A percentile compares a stretch with the other conserved stretches of the same genome.
Conservation (phyloP, 768 basidiomycete genomes). For the Trametes elegans region DNA sequence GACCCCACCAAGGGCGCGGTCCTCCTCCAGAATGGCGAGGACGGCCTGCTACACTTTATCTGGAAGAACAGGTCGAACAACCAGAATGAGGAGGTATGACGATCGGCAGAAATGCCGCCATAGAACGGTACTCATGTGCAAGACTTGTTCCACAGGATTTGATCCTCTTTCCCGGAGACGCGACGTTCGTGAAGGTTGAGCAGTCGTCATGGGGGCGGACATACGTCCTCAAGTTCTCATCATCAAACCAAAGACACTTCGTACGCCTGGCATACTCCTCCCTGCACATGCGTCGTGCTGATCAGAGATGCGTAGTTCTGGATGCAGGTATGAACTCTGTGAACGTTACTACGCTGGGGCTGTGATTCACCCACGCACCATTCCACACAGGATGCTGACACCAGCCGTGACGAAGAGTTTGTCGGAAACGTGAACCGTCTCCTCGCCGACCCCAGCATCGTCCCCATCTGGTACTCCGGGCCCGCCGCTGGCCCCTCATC, state of each 20-base stretch:
- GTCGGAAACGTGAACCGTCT: constrained; percentile 68
- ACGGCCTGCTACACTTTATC: constrained; percentile 73
- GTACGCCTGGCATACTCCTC: constrained; percentile 44
- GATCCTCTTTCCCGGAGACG: constrained; percentile 86
- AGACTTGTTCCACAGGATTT: constrained; percentile 54
- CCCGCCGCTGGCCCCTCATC: constrained; percentile 50
- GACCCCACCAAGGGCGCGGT: constrained; percentile 72
- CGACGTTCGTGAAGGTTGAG: constrained; percentile 71
- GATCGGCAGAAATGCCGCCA: not conserved
- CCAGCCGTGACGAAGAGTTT: constrained; percentile 69
- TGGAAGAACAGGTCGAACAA: constrained; percentile 75
- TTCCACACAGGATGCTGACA: constrained; percentile 58
- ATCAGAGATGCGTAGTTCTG: constrained; percentile 61
- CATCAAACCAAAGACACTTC: constrained; percentile 87
- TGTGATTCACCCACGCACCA: not conserved
- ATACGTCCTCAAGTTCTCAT: constrained; percentile 89
- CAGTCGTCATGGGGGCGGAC: constrained; percentile 67
- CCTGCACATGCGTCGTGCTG: not conserved
- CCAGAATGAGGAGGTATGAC: constrained; percentile 57
- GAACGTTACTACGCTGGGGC: too few species aligned
- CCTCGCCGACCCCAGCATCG: constrained; percentile 62
- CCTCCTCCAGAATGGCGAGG: constrained; percentile 64
- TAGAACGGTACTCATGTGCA: not conserved
- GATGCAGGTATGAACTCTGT: constrained; percentile 63
- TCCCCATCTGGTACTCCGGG: constrained; percentile 58